These are phyloP conservation scores for Dactylis glomerata DNA, from an alignment of 176 grass and related monocot species.

Conservation along the genomic window DNA sequence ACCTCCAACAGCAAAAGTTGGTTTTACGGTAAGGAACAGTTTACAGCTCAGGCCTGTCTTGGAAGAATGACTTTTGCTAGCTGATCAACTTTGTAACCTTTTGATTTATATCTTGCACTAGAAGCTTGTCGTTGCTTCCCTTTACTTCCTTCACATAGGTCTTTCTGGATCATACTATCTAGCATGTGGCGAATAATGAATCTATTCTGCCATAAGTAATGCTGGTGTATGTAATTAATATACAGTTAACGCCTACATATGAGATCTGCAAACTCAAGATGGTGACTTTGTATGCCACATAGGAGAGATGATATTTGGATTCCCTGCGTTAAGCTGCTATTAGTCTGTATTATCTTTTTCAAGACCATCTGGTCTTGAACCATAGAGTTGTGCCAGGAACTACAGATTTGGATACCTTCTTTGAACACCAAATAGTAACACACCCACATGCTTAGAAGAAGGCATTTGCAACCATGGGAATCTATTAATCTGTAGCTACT, in stretches of 20 bases:
- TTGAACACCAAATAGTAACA: not conserved
- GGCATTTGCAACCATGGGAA: not conserved
- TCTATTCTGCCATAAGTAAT: not conserved
- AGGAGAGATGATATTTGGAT: not conserved
- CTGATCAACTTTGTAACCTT: not conserved
- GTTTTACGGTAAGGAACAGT: conserved; percentile 70
- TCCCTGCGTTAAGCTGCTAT: not conserved
- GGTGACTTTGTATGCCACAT: not conserved
- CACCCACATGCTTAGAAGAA: not conserved
- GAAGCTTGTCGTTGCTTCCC: not conserved
- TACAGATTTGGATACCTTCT: not conserved
- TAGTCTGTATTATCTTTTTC: not conserved
- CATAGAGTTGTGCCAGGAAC: not conserved
- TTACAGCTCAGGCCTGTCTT: not conserved
- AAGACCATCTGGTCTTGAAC: not conserved
- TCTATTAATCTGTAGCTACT: too few species aligned
- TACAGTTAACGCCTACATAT: not conserved
- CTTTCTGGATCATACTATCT: not conserved
- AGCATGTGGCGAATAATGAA: not conserved
- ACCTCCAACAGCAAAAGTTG: conserved; percentile 78
- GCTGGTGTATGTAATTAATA: not conserved
- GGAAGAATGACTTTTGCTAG: not conserved
- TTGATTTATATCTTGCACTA: not conserved
- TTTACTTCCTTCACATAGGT: not conserved
- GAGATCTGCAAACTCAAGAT: not conserved